Evolutionary conservation across 139 green algal genomes (phyloP).

Genomic region (Coelastrella sp.): DNA sequence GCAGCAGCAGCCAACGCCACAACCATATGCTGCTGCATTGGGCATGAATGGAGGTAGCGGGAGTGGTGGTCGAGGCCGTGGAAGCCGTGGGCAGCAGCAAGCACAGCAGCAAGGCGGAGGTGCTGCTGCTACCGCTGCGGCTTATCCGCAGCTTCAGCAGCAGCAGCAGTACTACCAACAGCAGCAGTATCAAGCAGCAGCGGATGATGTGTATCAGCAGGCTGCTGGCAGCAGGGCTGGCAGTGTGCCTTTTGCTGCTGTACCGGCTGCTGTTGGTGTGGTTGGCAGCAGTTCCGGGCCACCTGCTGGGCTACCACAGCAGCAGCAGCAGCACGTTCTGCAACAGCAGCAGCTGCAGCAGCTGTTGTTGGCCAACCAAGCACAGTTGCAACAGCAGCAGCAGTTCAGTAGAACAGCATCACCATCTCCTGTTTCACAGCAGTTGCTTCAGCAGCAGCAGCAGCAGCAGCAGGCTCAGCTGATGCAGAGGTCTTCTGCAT

Average conservation of each 20-base stretch:
- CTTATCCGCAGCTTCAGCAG: neutral
- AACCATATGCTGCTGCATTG: neutral
- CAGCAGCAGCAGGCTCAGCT: slow-evolving; percentile 8
- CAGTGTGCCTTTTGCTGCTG: neutral
- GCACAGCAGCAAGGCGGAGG: no score
- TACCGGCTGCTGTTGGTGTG: no score
- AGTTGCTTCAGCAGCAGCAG: slow-evolving; percentile 18
- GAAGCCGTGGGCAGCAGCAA: neutral
- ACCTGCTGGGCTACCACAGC: neutral
- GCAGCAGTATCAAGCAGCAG: neutral
- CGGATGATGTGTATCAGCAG: neutral
- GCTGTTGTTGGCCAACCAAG: neutral
- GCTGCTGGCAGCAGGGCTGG: neutral
- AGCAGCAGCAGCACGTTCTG: slow-evolving; percentile 26
- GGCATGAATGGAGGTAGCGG: neutral
- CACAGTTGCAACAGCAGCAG: slow-evolving; percentile 24
- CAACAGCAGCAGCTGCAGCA: slow-evolving; percentile 8
- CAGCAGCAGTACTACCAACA: neutral
- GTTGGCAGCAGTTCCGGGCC: neutral
- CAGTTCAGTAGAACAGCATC: neutral
- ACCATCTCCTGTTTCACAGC: neutral
- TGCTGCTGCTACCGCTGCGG: neutral
- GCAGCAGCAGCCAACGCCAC: slow-evolving; percentile 15
- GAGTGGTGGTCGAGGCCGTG: neutral
- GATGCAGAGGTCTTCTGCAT: neutral